Evolutionary conservation across 352 stramenopile genomes (phyloP).

Genomic region (Globisporangium barbulae): DNA sequence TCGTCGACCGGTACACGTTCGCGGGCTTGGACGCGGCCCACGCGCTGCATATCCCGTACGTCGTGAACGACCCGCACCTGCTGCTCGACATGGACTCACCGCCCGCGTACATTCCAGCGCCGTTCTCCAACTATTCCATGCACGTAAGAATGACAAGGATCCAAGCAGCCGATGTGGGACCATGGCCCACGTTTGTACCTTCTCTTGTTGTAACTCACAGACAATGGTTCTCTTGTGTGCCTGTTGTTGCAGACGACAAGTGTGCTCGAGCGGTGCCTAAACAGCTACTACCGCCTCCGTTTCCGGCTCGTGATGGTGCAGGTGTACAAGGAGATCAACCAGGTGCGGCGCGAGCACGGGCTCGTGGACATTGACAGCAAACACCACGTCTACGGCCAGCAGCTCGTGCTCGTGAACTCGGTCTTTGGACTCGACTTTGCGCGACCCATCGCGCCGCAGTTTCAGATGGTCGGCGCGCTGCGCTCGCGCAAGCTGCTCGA

Average conservation of each 20-base stretch:
- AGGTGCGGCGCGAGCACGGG: conserved; percentile 45
- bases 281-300: conserved; percentile 70
- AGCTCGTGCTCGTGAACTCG: conserved; percentile 78
- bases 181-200: background rate
- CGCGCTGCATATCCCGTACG: conserved; percentile 60
- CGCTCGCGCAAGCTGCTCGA: conserved; percentile 23
- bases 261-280: conserved; percentile 75
- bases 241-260: conserved; percentile 46
- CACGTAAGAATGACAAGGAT: conserved; percentile 27
- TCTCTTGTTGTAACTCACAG: background rate
- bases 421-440: conserved; percentile 81
- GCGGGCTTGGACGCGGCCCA: conserved; percentile 70
- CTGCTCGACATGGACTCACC: conserved; percentile 85
- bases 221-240: conserved; percentile 6
- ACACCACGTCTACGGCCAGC: conserved; percentile 45
- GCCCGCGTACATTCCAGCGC: conserved; percentile 72
- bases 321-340: conserved; percentile 66
- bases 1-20: conserved; percentile 84
- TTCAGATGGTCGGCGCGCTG: conserved; percentile 71
- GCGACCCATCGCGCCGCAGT: conserved; percentile 69
- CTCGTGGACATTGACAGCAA: conserved; percentile 50
- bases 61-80: conserved; percentile 79
- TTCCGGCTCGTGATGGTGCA: conserved; percentile 65
- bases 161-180: background rate
- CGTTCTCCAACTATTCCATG: conserved; percentile 81